Evolutionary conservation across 1,284 basidiomycete species (phyloP).

Genomic region (Erythrobasidium hasegawianum): DNA sequence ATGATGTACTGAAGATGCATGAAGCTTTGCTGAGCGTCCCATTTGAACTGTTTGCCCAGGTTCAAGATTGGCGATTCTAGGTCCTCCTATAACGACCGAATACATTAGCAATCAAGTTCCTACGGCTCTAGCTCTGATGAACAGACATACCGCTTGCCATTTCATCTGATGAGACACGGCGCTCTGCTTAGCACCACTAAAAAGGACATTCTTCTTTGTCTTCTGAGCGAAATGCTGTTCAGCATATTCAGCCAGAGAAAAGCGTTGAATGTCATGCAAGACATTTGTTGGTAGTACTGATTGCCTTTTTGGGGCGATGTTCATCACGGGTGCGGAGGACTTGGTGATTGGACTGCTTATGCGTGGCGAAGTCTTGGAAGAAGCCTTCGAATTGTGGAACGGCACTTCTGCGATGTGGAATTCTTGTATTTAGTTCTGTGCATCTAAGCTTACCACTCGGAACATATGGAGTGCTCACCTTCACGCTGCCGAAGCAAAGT

Average conservation of each 20-base stretch:
- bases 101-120: background rate
- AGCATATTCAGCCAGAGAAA: conserved; percentile 76
- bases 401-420: too few species aligned
- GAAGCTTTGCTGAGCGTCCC: conserved; percentile 76
- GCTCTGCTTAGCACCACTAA: conserved; percentile 56
- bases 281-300: conserved; percentile 70
- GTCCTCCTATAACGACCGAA: conserved; percentile 6
- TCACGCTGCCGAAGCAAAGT: too few species aligned
- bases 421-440: too few species aligned
- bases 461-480: too few species aligned
- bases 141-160: conserved; percentile 10
- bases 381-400: too few species aligned
- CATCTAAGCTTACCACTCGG: too few species aligned
- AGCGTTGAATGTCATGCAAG: conserved; percentile 73
- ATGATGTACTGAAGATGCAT: conserved; percentile 84
- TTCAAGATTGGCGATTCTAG: conserved; percentile 69
- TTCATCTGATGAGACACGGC: conserved; percentile 52
- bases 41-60: conserved; percentile 62
- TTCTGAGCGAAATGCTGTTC: conserved; percentile 78
- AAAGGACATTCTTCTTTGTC: conserved; percentile 69
- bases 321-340: background rate
- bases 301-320: conserved; percentile 48
- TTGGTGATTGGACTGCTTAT: background rate
- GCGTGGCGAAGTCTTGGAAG: too few species aligned
- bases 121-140: too few species aligned